A percentile compares a stretch with the other conserved stretches of the same genome.
Evolutionary conservation across 805 yeast species (phyloP).

Genomic region (Nakazawaea anatomiae): DNA sequence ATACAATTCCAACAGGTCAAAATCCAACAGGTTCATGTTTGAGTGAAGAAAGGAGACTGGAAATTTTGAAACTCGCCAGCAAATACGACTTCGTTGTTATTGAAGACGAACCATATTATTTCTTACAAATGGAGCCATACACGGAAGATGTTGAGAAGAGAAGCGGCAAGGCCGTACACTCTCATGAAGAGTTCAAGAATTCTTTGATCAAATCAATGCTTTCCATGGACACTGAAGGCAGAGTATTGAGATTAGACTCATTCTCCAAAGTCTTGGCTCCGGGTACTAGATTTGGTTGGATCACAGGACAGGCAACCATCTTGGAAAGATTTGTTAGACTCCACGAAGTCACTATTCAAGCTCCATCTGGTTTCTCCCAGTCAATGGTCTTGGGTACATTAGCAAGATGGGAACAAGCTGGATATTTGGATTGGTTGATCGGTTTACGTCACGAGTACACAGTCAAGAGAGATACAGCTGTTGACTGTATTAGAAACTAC

Average conservation of each 20-base stretch:
- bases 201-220: slow-evolving; percentile 73
- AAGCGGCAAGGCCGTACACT: slow-evolving; percentile 14
- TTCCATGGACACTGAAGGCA: slow-evolving; percentile 76
- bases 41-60: slow-evolving; percentile 67
- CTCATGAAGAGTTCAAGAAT: slow-evolving; percentile 61
- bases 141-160: slow-evolving; percentile 30
- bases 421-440: slow-evolving; percentile 86
- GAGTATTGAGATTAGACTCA: slow-evolving; percentile 85
- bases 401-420: slow-evolving; percentile 84
- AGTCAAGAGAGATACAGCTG: slow-evolving; percentile 79
- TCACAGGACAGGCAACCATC: slow-evolving; percentile 62
- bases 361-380: slow-evolving; percentile 77
- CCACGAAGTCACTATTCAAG: slow-evolving; percentile 78
- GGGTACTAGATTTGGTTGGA: slow-evolving; percentile 86
- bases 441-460: slow-evolving; percentile 80
- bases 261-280: slow-evolving; percentile 92
- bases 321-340: slow-evolving; percentile 63
- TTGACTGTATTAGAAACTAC: slow-evolving; percentile 62
- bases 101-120: slow-evolving; percentile 98
- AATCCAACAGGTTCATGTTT: slow-evolving; percentile 95
- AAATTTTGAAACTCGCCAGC: slow-evolving; percentile 70
- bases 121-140: slow-evolving; percentile 87
- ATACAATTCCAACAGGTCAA: slow-evolving; percentile 94
- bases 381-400: slow-evolving; percentile 64
- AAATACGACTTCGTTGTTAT: slow-evolving; percentile 81